phyloP scores from a whole-genome alignment of 768 basidiomycete genomes.

The Brasilioporus rufonigricans region DNA sequence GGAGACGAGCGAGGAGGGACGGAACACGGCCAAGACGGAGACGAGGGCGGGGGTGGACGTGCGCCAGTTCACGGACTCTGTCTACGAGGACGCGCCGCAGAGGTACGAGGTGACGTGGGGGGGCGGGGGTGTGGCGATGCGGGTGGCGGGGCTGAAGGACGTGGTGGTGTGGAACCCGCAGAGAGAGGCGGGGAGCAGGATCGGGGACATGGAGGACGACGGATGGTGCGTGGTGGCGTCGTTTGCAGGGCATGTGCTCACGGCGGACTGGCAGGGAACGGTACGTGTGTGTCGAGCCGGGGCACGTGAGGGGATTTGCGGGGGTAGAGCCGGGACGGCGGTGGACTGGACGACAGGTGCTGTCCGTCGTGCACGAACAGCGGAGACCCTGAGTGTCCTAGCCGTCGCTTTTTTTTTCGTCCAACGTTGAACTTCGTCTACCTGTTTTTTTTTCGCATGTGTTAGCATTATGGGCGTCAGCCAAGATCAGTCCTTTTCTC shows the following conservation, averaged over 20 bases:
- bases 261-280: conserved; percentile 54
- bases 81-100: conserved; percentile 65
- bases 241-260: neutral
- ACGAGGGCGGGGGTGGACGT: conserved; percentile 66
- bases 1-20: conserved; percentile 50
- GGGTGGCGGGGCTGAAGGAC: conserved; percentile 59
- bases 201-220: conserved; percentile 85
- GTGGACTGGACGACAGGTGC: conserved; percentile 76
- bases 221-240: conserved; percentile 62
- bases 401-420: no score
- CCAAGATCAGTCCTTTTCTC: conserved; percentile 42
- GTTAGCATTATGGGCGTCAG: no score
- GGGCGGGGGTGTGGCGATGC: conserved; percentile 52
- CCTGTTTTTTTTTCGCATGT: no score
- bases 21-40: conserved; percentile 53
- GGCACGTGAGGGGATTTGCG: conserved; percentile 73
- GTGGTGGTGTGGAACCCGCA: conserved; percentile 97
- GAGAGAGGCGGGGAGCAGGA: conserved; percentile 60
- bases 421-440: no score
- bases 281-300: conserved; percentile 92
- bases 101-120: conserved; percentile 62
- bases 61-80: conserved; percentile 62
- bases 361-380: conserved; percentile 25
- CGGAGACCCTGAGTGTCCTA: no score
- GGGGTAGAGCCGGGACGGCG: conserved; percentile 58